Conservation (phyloP, 345 rosid species). For the Rhizophora mangle region DNA sequence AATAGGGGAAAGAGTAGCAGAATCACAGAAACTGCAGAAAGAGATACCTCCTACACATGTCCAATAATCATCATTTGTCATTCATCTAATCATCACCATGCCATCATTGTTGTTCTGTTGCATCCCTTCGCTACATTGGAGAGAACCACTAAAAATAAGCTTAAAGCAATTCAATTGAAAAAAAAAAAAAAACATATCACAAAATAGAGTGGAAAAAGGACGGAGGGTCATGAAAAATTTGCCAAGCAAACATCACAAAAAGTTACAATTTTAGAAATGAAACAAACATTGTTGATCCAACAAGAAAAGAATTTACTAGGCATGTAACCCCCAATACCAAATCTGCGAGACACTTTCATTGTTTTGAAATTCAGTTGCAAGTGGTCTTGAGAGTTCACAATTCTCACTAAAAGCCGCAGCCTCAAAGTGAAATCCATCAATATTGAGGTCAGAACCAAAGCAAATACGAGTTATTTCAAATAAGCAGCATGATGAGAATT, state of each 20-base stretch:
- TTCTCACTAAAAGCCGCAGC: not conserved
- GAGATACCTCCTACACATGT: not conserved
- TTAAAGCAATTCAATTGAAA: not conserved
- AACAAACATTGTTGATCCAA: not conserved
- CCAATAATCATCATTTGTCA: not conserved
- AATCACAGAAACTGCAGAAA: not conserved
- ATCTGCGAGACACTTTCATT: not conserved
- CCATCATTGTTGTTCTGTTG: not conserved
- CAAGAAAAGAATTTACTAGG: not conserved
- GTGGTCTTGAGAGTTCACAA: not conserved
- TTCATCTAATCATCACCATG: not conserved
- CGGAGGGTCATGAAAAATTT: not conserved
- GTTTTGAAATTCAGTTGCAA: not conserved
- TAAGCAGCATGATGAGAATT: not conserved
- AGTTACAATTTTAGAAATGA: not conserved
- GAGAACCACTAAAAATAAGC: not conserved
- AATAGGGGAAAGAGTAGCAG: not conserved
- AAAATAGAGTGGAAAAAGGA: not conserved
- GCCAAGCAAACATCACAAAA: too few relatives aligned
- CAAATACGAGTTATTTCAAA: not conserved
- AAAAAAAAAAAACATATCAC: not conserved
- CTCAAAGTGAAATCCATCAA: not conserved
- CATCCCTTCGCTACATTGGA: constrained; percentile 12
- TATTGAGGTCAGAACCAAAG: not conserved
- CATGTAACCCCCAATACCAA: not conserved